Evolutionary conservation across 306 rosid genomes (phyloP), one percentile per base, ranked within the genome.

Genomic region (Prosopis cineraria): DNA sequence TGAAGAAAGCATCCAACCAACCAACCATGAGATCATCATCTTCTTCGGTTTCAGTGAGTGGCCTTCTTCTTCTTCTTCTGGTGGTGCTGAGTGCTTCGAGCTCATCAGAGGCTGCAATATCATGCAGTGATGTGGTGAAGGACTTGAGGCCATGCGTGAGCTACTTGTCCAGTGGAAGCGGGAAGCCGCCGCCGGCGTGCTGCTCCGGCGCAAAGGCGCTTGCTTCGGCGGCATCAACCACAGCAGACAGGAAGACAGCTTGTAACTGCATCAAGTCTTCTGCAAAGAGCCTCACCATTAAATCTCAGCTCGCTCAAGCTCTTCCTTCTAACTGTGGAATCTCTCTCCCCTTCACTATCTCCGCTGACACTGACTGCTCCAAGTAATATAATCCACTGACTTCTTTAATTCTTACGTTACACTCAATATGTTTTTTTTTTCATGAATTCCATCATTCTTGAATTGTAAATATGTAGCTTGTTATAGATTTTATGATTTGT

Each of bases 321-420:
- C 98, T 93, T 79, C 93, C 98, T 3, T 66, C 64, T 10, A 88
- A 88, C 64, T 93, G 98, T 72, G 96, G 98, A 34, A 67, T 93
- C 39, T 74, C 0, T 29, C 24, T 85, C 16, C 27, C 96, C 22
- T 56, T 82, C 67, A 1, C 10, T 40, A n/a, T 93, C 76, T 91
- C 98, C 0, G 83, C 94, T 16, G 79, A 70, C 76, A 58, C 87
- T 6, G 97, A 93, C 72, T 93, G 97, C 71, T 78, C 97, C 82
- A 89, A 83, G 97, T 93, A 20, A 48, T n/a, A 1, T 19, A 79
- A 75, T 4, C 7, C 17, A 22, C 52, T 24, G 9, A 30, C 37
- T 2, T 20, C 29, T 25, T 53, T 39, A 39, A 39, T 39, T 11
- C 4, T 11, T 41, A 41, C 45, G 11, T 11, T 2, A 41, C 45